A percentile compares a stretch with the other conserved stretches of the same genome.
phyloP scores from a whole-genome alignment of 2,329 filamentous ascomycete genomes.

The Alternaria angustiovoidea region DNA sequence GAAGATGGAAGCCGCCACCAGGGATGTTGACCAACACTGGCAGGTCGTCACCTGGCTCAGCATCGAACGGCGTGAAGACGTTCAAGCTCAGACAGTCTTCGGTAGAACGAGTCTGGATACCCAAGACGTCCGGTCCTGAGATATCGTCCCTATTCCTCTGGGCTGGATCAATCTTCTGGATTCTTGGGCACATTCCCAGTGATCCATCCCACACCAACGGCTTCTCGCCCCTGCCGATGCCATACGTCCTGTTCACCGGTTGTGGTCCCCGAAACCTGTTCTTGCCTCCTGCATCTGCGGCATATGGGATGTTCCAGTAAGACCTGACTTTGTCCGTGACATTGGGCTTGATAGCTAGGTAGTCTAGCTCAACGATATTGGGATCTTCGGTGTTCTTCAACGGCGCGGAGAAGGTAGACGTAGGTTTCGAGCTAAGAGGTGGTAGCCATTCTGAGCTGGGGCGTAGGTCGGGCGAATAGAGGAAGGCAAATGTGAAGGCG shows the following conservation, averaged over 20 bases:
- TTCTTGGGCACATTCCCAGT: slow-evolving; percentile 45
- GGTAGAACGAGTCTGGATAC: slow-evolving; percentile 35
- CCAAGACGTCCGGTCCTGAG: slow-evolving; percentile 35
- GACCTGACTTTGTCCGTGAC: slow-evolving; percentile 38
- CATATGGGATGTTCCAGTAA: slow-evolving; percentile 48
- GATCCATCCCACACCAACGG: slow-evolving; percentile 41
- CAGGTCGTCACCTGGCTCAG: slow-evolving; percentile 42
- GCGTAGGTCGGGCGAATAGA: slow-evolving; percentile 36
- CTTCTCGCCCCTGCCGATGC: slow-evolving; percentile 28
- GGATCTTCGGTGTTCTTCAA: slow-evolving; percentile 37
- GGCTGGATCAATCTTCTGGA: slow-evolving; percentile 43
- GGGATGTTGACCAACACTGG: slow-evolving; percentile 57
- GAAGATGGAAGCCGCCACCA: slow-evolving; percentile 54
- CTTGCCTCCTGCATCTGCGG: slow-evolving; percentile 37
- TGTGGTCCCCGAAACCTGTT: slow-evolving; percentile 45
- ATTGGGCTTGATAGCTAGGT: slow-evolving; percentile 40
- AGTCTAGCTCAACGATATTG: slow-evolving; percentile 43
- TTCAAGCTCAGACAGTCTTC: slow-evolving; percentile 56
- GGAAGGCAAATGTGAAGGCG: slow-evolving; percentile 36
- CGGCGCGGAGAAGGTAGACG: slow-evolving; percentile 32
- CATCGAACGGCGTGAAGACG: slow-evolving; percentile 45
- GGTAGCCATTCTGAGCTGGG: slow-evolving; percentile 39
- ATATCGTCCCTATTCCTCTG: slow-evolving; percentile 39
- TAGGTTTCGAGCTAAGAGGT: slow-evolving; percentile 29
- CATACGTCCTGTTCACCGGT: slow-evolving; percentile 39